Conservation (phyloP, 2,329 filamentous ascomycete species). For the Pseudogymnoascus sp. region DNA sequence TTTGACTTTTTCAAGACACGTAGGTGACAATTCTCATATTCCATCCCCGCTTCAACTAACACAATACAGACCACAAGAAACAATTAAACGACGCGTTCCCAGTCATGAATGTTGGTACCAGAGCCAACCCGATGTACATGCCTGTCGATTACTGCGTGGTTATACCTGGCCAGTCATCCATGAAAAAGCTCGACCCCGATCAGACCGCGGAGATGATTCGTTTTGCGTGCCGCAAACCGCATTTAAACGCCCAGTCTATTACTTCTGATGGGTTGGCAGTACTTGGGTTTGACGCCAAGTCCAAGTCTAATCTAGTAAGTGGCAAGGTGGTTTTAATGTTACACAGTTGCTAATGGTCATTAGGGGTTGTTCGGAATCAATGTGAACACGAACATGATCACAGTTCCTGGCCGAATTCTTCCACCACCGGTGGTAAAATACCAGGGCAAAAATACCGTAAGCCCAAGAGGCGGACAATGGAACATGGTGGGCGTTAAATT, state of each 20-base stretch:
- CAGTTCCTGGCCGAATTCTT: conserved; percentile 67
- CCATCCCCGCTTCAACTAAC: conserved; percentile 10
- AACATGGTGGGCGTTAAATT: conserved; percentile 59
- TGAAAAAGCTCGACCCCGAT: conserved; percentile 49
- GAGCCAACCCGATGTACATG: conserved; percentile 53
- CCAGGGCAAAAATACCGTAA: conserved; percentile 28
- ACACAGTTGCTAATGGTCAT: conserved; percentile 17
- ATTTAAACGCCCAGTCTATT: conserved; percentile 62
- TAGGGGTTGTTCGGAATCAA: conserved; percentile 55
- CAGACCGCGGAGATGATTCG: conserved; percentile 66
- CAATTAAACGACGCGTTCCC: conserved; percentile 41
- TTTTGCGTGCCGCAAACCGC: conserved; percentile 64
- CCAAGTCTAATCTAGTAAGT: conserved; percentile 41
- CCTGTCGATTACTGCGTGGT: conserved; percentile 62
- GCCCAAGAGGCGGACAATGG: conserved; percentile 55
- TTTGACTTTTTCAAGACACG: conserved; percentile 42
- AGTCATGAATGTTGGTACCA: conserved; percentile 60
- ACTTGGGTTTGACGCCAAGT: conserved; percentile 48
- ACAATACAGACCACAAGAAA: conserved; percentile 23
- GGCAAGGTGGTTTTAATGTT: not conserved
- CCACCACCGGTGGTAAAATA: conserved; percentile 57
- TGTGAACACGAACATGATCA: conserved; percentile 57
- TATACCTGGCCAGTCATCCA: conserved; percentile 57
- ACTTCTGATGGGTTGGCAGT: conserved; percentile 48
- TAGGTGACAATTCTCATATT: conserved; percentile 21